Percentiles rank a stretch among this genome's conserved stretches.
These are phyloP conservation scores for Aspergillus chevalieri DNA, from an alignment of 2,329 filamentous ascomycete species.

Conservation along the genomic window DNA sequence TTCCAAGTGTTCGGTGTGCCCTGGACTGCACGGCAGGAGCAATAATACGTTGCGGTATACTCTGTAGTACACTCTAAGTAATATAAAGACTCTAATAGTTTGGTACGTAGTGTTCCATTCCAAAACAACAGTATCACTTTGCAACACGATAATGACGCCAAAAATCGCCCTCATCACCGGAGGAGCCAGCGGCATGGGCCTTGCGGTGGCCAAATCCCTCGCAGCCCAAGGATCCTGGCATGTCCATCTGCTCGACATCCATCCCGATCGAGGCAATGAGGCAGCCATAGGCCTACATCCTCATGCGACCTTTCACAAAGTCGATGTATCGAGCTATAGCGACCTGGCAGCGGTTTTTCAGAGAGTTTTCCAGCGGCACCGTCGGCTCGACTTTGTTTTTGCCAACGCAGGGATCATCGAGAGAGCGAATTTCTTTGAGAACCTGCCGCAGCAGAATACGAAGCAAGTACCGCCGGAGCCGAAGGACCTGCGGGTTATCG, in stretches of 20 bases:
- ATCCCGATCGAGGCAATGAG: constrained; percentile 27
- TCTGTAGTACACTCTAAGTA: neutral
- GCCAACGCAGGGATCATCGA: constrained; percentile 46
- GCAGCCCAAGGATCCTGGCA: constrained; percentile 34
- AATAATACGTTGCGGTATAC: too few species aligned
- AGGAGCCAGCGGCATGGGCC: constrained; percentile 39
- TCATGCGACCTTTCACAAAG: constrained; percentile 32
- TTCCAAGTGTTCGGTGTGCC: too few species aligned
- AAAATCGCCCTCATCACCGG: constrained; percentile 14
- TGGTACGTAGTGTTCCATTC: too few species aligned
- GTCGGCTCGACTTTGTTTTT: constrained; percentile 45
- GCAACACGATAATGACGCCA: neutral
- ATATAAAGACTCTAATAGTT: neutral
- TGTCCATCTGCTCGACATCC: constrained; percentile 39
- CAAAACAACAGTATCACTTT: neutral
- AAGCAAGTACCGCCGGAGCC: constrained; percentile 10
- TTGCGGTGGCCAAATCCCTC: constrained; percentile 38
- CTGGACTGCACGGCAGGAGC: too few species aligned
- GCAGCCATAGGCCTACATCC: constrained; percentile 18
- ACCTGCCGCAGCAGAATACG: constrained; percentile 12
- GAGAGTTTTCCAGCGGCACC: constrained; percentile 27
- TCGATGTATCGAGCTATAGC: constrained; percentile 26
- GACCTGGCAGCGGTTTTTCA: constrained; percentile 32
- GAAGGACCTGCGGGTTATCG: constrained; percentile 30
- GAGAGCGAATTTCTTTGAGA: constrained; percentile 33